These are phyloP conservation scores for Aspergillus sojae DNA, from an alignment of 2,329 filamentous ascomycete species.

Conservation along the genomic window DNA sequence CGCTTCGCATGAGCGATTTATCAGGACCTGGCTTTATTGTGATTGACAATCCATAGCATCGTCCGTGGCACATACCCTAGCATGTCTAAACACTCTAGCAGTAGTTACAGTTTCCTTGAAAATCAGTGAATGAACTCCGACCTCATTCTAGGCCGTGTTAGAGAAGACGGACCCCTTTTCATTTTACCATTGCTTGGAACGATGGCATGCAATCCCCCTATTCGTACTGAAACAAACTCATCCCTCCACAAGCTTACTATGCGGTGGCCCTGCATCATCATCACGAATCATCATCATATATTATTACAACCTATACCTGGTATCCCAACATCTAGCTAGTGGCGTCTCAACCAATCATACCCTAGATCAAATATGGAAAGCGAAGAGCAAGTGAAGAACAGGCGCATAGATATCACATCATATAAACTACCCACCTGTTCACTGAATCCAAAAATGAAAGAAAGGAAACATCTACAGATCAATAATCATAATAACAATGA, in stretches of 20 bases:
- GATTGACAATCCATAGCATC: background rate
- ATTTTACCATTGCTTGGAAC: background rate
- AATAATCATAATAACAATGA: background rate
- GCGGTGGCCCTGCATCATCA: background rate
- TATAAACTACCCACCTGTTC: background rate
- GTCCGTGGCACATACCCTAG: no score
- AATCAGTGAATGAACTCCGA: background rate
- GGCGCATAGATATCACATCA: background rate
- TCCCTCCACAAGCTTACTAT: background rate
- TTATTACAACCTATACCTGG: background rate
- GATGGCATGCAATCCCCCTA: background rate
- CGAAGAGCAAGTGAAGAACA: background rate
- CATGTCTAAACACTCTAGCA: background rate
- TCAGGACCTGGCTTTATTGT: background rate
- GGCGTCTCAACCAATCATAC: background rate
- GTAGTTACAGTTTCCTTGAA: background rate
- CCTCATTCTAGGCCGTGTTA: background rate
- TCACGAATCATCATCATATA: background rate
- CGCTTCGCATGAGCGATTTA: background rate
- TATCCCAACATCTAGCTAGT: background rate
- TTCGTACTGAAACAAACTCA: conserved; percentile 1
- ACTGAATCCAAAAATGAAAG: background rate
- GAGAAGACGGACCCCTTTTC: background rate
- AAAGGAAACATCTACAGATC: background rate
- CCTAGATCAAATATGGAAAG: background rate